These are phyloP conservation scores for Hyaloscypha finlandica DNA, from an alignment of 495 filamentous ascomycete species.

Conservation along the genomic window DNA sequence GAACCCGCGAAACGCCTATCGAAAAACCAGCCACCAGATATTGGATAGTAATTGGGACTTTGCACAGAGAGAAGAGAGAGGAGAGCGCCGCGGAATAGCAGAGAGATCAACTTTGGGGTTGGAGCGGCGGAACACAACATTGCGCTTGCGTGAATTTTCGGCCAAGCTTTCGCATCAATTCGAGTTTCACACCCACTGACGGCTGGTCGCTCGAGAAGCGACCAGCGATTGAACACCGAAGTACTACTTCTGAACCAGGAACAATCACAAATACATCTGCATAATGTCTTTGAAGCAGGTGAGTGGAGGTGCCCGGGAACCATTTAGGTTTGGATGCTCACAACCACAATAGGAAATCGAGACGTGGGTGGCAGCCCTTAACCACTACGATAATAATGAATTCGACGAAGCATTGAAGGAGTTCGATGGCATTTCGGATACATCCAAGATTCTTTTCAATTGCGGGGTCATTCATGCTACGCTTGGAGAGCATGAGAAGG, in stretches of 20 bases:
- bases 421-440: constrained; percentile 89
- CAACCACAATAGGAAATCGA: constrained; percentile 82
- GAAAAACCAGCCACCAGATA: neutral
- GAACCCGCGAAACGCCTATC: constrained; percentile 16
- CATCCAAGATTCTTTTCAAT: constrained; percentile 98
- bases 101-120: neutral
- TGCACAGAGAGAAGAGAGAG: neutral
- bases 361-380: constrained; percentile 92
- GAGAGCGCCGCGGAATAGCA: neutral
- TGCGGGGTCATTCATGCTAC: constrained; percentile 98
- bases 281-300: constrained; percentile 80
- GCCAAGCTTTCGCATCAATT: constrained; percentile 3
- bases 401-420: constrained; percentile 82
- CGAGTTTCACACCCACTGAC: constrained; percentile 25
- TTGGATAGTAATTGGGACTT: neutral
- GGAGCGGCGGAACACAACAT: constrained; percentile 11
- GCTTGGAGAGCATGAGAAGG: constrained; percentile 92
- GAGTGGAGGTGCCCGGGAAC: constrained; percentile 32
- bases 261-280: constrained; percentile 16
- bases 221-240: constrained; percentile 25
- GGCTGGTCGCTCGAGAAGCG: constrained; percentile 33
- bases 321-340: constrained; percentile 26
- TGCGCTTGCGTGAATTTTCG: neutral
- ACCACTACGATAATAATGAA: constrained; percentile 93
- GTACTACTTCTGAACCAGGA: neutral